Conservation (phyloP, 306 rosid species). For the Quercus robur region DNA sequence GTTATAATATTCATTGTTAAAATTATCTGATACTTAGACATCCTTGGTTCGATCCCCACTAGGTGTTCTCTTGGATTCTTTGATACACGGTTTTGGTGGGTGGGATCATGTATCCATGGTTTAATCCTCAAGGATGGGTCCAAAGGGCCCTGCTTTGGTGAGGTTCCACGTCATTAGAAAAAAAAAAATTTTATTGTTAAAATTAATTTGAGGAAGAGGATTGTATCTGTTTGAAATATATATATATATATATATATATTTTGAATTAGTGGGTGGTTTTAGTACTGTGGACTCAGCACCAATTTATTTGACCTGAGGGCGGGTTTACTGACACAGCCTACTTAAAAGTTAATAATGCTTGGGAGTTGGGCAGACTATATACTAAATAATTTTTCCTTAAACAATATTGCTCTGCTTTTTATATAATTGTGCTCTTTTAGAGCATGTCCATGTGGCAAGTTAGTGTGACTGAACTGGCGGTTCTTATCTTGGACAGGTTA, state of each 20-base stretch:
- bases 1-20: neutral
- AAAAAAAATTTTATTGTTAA: neutral
- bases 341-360: neutral
- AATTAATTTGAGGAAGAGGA: neutral
- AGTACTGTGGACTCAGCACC: no score
- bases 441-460: neutral
- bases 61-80: no score
- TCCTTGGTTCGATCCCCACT: no score
- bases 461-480: slow-evolving; percentile 13
- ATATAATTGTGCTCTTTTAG: neutral
- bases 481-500: slow-evolving; percentile 52
- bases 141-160: no score
- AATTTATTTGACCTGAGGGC: no score
- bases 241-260: no score
- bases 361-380: neutral
- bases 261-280: no score
- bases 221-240: no score
- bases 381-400: neutral
- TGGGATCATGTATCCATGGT: no score
- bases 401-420: neutral
- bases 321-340: neutral
- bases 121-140: no score
- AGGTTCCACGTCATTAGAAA: no score
- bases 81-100: no score
- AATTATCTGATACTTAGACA: neutral